Evolutionary conservation across 306 rosid species (phyloP), one percentile per base, ranked within the genome.

Genomic region (Lathyrus sativus): DNA sequence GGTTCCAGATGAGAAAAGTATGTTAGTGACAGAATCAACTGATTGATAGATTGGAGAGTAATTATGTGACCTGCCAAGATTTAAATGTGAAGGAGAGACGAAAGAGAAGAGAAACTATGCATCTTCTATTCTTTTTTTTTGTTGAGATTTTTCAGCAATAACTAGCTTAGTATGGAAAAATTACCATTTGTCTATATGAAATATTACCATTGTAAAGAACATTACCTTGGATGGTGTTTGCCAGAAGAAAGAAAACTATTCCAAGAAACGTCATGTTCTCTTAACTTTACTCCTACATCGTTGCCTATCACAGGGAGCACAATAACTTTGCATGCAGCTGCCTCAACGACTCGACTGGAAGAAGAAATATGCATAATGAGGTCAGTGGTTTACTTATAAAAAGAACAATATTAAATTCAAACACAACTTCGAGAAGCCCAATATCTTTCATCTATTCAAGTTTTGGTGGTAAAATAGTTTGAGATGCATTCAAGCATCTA

Each of bases 1-100:
- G 68, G 99, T 90, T 81, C 99, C 99, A 37, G 99, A 93, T 67
- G 99, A 93, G 70, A 93, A 90, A 43, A 93, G 92, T 68, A 93
- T 84, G 76, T 93, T 93, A 7, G 89, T 93, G 67, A 85, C 39
- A 38, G 88, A 67, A 31, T 93, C 91, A 11, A 83, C 49, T 22
- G 95, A 80, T 35, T 81, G 95, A 79, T 86, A 79, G 80, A 87
- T 0, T 5, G 96, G 86, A 76, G 84, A 51, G 74, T 81, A 83
- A 54, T 78, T 51, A 37, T 81, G 76, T 70, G 88, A 75, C 73
- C 99, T 93, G 89, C 72, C 71, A 83, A 24, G 31, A 81, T 62
- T 54, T 39, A 68, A 63, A 67, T 35, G 55, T 41, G 24, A 65
- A 73, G 48, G 62, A 58, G 60, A 76, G 76, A 68, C 33, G 38